Base-by-base conservation (phyloP, 345 rosid genomes). In the Camelina hispida region DNA sequence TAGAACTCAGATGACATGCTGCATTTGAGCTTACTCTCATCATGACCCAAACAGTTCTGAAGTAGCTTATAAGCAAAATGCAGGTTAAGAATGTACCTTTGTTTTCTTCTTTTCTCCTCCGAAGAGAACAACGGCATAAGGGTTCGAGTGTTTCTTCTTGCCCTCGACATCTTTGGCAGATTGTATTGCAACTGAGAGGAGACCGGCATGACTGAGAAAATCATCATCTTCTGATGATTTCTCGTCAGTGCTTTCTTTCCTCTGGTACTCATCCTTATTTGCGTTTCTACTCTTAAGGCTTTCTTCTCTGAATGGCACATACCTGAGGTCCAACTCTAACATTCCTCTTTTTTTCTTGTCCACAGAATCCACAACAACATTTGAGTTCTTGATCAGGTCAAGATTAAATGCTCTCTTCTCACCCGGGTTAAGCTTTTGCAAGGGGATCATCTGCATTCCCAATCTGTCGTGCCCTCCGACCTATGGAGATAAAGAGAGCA, bases 91-190 rank as follows among this genome's bases (percentile, higher is more conserved):
- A 54, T 42, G 44, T 56, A 89, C 96, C 91, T 86, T 90, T 50
- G 96, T 90, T 81, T 67, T 86, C 83, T 80, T 88, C 70, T 47
- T 87, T 71, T 90, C 96, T 76, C 96, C 96, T 58, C 87, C 70
- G 68, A 86, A 86, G 68, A 79, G 85, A 79, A 90, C 66, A 51
- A 81, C 18, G 50, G 93, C 88, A 59, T 81, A 90, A 0, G 96
- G 96, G 73, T 90, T 90, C 30, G 65, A 82, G 81, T 88, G 87
- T 60, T 52, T 78, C 63, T 66, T 81, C 75, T 83, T 83, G 23
- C 93, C 90, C 20, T 90, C 96, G 0, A 90, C 83, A 74, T 86
- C 91, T 78, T 86, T 84, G 1, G 96, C 96, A 28, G 87, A 85
- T 76, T 79, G 86, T 68, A 90, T 81, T 13, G 61, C 32, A 28